A percentile compares a stretch with the other conserved stretches of the same genome.
Conservation (phyloP, 768 basidiomycete genomes). For the Pleurotus cornucopiae region DNA sequence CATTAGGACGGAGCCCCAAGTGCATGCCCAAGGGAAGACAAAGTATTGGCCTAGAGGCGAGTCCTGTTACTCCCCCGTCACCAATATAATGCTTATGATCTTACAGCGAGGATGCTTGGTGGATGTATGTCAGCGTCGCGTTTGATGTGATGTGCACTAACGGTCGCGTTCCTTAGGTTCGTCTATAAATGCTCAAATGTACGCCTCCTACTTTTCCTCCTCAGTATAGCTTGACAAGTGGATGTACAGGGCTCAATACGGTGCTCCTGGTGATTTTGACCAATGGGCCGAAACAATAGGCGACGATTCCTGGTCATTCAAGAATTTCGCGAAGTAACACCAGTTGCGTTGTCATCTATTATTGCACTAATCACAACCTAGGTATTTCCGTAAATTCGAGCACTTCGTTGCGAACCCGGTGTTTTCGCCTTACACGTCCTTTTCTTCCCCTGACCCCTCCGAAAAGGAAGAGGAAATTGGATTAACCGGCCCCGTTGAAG, state of each 20-base stretch:
- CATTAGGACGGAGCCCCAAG: slow-evolving; percentile 55
- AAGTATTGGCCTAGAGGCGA: slow-evolving; percentile 67
- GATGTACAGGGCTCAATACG: slow-evolving; percentile 51
- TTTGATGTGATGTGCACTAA: not conserved
- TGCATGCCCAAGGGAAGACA: slow-evolving; percentile 38
- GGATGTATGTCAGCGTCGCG: slow-evolving; percentile 51
- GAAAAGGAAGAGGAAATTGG: slow-evolving; percentile 33
- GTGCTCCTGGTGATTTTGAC: slow-evolving; percentile 65
- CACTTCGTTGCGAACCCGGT: slow-evolving; percentile 44
- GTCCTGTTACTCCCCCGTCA: slow-evolving; percentile 3
- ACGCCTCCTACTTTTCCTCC: not conserved
- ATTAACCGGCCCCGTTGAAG: slow-evolving; percentile 48
- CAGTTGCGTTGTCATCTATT: not conserved
- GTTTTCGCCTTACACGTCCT: slow-evolving; percentile 19
- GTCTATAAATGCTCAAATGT: slow-evolving; percentile 60
- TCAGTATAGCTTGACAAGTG: too few species aligned
- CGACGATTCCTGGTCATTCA: slow-evolving; percentile 58
- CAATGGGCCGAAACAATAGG: slow-evolving; percentile 55
- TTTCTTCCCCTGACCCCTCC: not conserved
- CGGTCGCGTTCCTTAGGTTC: slow-evolving; percentile 21
- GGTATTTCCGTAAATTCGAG: slow-evolving; percentile 71
- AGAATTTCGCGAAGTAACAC: slow-evolving; percentile 44
- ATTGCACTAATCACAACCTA: slow-evolving; percentile 16
- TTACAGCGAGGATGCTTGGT: slow-evolving; percentile 60
- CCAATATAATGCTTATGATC: not conserved